Conservation (phyloP, 2,329 filamentous ascomycete genomes). For the Ceratocystis papillata region DNA sequence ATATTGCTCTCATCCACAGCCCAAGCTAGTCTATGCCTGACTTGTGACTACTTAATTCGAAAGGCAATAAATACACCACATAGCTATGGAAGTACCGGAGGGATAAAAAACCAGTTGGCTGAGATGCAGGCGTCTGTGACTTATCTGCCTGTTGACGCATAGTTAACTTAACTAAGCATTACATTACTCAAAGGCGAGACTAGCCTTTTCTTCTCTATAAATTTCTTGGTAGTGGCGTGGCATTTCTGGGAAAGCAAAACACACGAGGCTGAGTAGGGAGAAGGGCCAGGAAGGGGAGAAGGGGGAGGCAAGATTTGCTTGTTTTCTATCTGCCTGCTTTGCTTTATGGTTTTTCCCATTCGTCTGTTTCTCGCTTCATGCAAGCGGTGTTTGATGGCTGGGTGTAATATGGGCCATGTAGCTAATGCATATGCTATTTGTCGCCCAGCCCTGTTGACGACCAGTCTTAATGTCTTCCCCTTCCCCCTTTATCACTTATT, state of each 20-base stretch:
- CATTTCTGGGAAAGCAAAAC: too few species aligned
- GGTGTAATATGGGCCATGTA: conserved; percentile 5
- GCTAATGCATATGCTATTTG: background rate
- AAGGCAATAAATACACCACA: background rate
- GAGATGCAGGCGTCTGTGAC: background rate
- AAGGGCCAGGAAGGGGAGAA: too few species aligned
- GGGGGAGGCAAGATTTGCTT: too few species aligned
- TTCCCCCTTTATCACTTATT: background rate
- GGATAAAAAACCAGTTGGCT: background rate
- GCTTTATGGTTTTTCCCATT: background rate
- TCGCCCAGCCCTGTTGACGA: background rate
- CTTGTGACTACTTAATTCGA: too few species aligned
- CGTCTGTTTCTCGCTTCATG: conserved; percentile 9
- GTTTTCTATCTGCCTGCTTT: too few species aligned
- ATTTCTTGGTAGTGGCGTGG: too few species aligned
- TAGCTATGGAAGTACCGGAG: background rate
- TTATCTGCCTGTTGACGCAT: too few species aligned
- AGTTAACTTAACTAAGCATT: too few species aligned
- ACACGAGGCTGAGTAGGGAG: too few species aligned
- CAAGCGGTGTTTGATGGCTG: conserved; percentile 13
- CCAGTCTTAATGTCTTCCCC: background rate
- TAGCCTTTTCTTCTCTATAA: too few species aligned
- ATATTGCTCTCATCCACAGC: background rate
- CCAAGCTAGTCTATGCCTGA: too few species aligned
- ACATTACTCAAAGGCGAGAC: too few species aligned